phyloP scores from a whole-genome alignment of 371 early-diverging fungal species.

The Lichtheimia ramosa region DNA sequence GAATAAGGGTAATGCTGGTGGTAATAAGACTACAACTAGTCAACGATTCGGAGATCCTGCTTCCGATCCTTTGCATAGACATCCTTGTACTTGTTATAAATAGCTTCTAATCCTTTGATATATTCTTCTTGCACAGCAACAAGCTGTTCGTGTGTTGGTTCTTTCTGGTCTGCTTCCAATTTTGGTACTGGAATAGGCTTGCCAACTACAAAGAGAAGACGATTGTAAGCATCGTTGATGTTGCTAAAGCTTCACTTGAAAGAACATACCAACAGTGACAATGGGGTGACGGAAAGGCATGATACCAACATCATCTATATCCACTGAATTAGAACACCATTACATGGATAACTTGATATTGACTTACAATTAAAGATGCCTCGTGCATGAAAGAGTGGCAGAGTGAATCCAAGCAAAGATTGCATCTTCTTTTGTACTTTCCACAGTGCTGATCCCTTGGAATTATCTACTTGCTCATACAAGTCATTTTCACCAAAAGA shows the following conservation, averaged over 20 bases:
- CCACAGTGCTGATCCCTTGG: constrained; percentile 49
- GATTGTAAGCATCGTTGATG: background rate
- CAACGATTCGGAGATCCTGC: constrained; percentile 58
- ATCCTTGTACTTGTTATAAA: constrained; percentile 75
- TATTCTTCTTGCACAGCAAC: constrained; percentile 62
- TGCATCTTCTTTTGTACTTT: constrained; percentile 64
- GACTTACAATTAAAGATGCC: constrained; percentile 73
- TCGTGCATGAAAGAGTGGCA: constrained; percentile 75
- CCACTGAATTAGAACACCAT: too few species aligned
- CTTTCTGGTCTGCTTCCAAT: constrained; percentile 45
- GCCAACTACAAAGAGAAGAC: constrained; percentile 48
- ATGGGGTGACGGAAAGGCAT: constrained; percentile 59
- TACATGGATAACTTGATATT: background rate
- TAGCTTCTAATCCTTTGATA: constrained; percentile 54
- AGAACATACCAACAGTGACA: constrained; percentile 48
- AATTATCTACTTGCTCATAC: constrained; percentile 64
- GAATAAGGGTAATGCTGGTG: too few species aligned
- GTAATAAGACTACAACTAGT: constrained; percentile 24
- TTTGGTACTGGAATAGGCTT: constrained; percentile 64
- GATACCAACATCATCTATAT: constrained; percentile 53
- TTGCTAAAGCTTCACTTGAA: too few species aligned
- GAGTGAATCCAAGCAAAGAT: constrained; percentile 62
- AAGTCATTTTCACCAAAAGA: constrained; percentile 87
- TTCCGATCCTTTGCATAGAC: constrained; percentile 64
- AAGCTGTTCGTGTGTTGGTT: constrained; percentile 68